A percentile compares a stretch with the other conserved stretches of the same genome.
Conservation (phyloP, 139 green algal species). For the Coelastrella sp. region DNA sequence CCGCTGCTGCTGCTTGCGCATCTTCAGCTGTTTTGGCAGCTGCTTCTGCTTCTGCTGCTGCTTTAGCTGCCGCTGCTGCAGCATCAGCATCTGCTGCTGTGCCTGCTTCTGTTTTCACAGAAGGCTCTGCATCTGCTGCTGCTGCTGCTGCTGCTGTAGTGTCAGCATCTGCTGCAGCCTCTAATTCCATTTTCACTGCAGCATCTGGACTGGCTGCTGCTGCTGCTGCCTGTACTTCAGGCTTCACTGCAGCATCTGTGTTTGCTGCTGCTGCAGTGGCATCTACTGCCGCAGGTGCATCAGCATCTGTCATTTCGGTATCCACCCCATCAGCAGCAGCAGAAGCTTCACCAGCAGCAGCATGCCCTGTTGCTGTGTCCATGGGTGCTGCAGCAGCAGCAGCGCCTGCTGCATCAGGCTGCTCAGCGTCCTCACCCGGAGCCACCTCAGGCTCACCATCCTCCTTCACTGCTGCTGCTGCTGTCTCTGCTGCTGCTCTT, state of each 20-base stretch:
- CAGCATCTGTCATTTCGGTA: conserved; percentile 7
- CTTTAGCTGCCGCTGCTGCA: conserved; percentile 32
- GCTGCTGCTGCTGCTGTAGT: not conserved
- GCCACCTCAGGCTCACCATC: not conserved
- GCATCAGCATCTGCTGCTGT: not conserved
- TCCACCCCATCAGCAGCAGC: not conserved
- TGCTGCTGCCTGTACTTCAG: too few species aligned
- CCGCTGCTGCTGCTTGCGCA: conserved; percentile 23
- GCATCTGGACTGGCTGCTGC: too few species aligned
- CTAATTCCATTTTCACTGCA: too few species aligned
- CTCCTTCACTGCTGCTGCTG: not conserved
- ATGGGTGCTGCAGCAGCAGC: not conserved
- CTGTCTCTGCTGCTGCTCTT: conserved; percentile 16
- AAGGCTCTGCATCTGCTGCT: not conserved
- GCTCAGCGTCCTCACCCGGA: not conserved
- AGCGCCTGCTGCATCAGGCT: not conserved
- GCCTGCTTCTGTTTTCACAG: not conserved
- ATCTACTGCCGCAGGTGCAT: too few species aligned
- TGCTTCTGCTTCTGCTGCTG: conserved; percentile 38
- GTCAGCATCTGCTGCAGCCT: too few species aligned
- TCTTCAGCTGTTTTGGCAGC: conserved; percentile 7
- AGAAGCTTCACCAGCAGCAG: too few species aligned
- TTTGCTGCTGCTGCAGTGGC: not conserved
- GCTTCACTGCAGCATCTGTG: not conserved
- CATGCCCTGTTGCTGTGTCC: not conserved